A percentile compares a stretch with the other conserved stretches of the same genome.
Evolutionary conservation across 148 eudicot species (phyloP).

Genomic region (Selenicereus undatus): DNA sequence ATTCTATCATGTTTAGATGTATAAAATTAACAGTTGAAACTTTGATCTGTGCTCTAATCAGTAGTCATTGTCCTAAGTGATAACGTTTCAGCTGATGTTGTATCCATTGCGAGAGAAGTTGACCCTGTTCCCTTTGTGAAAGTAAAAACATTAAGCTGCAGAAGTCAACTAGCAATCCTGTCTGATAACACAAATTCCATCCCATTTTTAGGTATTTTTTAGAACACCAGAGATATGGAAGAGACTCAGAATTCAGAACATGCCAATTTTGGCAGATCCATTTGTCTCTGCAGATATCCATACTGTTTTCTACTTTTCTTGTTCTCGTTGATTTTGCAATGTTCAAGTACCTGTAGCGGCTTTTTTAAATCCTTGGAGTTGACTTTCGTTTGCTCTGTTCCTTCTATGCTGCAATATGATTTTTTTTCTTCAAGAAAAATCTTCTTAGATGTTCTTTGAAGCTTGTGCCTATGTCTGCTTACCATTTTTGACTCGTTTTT

Average conservation of each 20-base stretch:
- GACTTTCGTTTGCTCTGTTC: not conserved
- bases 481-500: not conserved
- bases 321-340: too few species aligned
- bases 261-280: not conserved
- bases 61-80: not conserved
- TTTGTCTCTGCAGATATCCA: too few species aligned
- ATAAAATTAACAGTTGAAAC: not conserved
- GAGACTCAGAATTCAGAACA: not conserved
- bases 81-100: not conserved
- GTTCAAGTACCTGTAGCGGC: too few species aligned
- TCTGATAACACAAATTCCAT: too few species aligned
- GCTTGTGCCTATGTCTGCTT: slow-evolving; percentile 13
- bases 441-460: not conserved
- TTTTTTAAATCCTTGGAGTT: not conserved
- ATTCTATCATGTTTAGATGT: not conserved
- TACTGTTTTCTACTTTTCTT: too few species aligned
- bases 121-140: not conserved
- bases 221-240: not conserved
- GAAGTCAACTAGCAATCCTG: too few species aligned
- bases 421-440: not conserved
- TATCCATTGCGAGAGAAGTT: not conserved
- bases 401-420: not conserved
- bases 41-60: not conserved
- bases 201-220: not conserved
- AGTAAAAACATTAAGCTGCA: not conserved